phyloP scores from a whole-genome alignment of 345 rosid species.

The Eutrema yunnanense region DNA sequence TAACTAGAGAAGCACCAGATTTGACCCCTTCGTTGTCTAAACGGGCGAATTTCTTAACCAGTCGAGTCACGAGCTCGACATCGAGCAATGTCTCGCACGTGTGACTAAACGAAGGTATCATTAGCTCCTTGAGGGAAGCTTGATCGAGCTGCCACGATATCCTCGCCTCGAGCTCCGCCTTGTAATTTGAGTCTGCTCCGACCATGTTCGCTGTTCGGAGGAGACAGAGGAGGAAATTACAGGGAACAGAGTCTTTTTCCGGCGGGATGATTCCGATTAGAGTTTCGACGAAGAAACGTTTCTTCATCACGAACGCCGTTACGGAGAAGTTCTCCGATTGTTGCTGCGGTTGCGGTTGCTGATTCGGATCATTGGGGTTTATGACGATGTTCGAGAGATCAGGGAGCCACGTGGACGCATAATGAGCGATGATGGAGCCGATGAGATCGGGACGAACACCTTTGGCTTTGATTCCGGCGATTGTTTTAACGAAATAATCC shows the following conservation, averaged over 20 bases:
- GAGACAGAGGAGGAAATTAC: slow-evolving; percentile 79
- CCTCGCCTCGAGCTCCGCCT: slow-evolving; percentile 63
- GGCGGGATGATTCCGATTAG: slow-evolving; percentile 76
- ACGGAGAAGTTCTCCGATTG: slow-evolving; percentile 46
- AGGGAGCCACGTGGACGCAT: slow-evolving; percentile 85
- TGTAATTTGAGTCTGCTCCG: slow-evolving; percentile 45
- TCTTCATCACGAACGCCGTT: slow-evolving; percentile 63
- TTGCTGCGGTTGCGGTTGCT: slow-evolving; percentile 22
- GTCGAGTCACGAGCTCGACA: slow-evolving; percentile 59
- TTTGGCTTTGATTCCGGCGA: slow-evolving; percentile 64
- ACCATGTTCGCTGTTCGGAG: slow-evolving; percentile 81
- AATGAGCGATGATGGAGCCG: slow-evolving; percentile 77
- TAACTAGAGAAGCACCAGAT: slow-evolving; percentile 46
- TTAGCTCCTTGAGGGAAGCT: slow-evolving; percentile 73
- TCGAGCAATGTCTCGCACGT: slow-evolving; percentile 70
- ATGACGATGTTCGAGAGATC: slow-evolving; percentile 42
- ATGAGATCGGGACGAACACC: slow-evolving; percentile 76
- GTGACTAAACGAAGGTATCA: slow-evolving; percentile 95
- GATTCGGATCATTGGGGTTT: slow-evolving; percentile 18
- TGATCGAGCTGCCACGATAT: slow-evolving; percentile 80
- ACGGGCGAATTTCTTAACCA: slow-evolving; percentile 52
- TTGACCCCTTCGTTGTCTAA: slow-evolving; percentile 40
- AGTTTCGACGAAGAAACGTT: slow-evolving; percentile 69
- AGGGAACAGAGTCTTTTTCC: slow-evolving; percentile 71
- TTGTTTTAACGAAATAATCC: slow-evolving; percentile 73